These are phyloP conservation scores for Pichia sp. DNA, from an alignment of 1,139 yeast species.

Conservation along the genomic window DNA sequence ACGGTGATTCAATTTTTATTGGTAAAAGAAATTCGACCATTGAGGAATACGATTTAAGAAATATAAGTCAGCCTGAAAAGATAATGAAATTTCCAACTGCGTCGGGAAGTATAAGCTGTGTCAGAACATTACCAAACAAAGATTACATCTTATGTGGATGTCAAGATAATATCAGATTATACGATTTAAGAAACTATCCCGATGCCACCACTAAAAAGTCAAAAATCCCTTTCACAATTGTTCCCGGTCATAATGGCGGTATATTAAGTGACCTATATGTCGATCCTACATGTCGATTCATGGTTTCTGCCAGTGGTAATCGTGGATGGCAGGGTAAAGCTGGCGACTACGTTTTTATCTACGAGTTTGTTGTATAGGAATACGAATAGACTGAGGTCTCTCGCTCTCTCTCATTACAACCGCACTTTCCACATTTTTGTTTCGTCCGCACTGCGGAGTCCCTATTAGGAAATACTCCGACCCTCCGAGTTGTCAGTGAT, in stretches of 20 bases:
- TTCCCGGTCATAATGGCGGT: conserved; percentile 60
- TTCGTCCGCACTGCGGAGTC: neutral
- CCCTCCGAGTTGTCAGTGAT: neutral
- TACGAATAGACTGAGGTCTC: too few relatives aligned
- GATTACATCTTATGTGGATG: conserved; percentile 82
- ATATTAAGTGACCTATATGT: conserved; percentile 53
- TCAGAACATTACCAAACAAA: conserved; percentile 74
- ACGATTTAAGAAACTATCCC: conserved; percentile 54
- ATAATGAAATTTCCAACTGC: conserved; percentile 72
- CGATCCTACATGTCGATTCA: conserved; percentile 80
- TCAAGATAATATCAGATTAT: conserved; percentile 79
- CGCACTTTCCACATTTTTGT: neutral
- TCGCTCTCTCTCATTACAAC: too few relatives aligned
- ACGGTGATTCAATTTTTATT: conserved; percentile 71
- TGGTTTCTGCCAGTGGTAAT: conserved; percentile 89
- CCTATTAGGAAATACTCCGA: neutral
- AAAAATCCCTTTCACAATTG: conserved; percentile 52
- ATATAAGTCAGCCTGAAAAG: conserved; percentile 38
- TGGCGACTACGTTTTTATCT: conserved; percentile 74
- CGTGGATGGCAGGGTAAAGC: conserved; percentile 89
- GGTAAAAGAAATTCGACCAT: conserved; percentile 88
- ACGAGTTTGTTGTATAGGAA: conserved; percentile 46
- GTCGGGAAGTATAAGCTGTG: conserved; percentile 86
- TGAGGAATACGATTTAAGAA: conserved; percentile 71
- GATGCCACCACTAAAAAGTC: conserved; percentile 34